Evolutionary conservation across 768 basidiomycete genomes (phyloP), one percentile per base, ranked within the genome.

Genomic region (Leccinum arenicola): DNA sequence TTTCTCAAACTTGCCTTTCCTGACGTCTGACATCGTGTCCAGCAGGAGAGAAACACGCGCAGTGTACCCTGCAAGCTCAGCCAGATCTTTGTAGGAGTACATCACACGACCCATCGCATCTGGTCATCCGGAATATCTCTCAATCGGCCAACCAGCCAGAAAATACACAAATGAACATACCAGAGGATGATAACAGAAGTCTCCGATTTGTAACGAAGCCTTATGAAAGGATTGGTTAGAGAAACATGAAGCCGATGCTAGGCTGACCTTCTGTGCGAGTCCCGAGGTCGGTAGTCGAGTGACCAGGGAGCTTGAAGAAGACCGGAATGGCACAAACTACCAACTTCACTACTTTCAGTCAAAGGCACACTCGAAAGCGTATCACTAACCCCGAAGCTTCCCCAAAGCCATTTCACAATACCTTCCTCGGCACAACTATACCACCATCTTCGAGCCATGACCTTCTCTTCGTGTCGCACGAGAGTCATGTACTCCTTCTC

Each of bases 191-290:
- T 15, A 97, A 76, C 10, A 97, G 75, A 40, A 97, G 81, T 21
- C 95, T 82, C 55, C 95, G 80, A 70, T 99, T 99, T n/a, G 96
- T 98, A 15, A 99, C 91, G 69, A 98, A 98, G 52, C 93, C 95
- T 94, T 61, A 4, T 31, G 15, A 21, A 31, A 58, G 11, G 45
- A 40, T 55, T 31, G 38, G 21, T 27, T 25, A n/a, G 2, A 45
- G 31, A 29, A 23, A 19, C 21, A 27, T 21, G 21, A 31, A 40
- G 11, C 23, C 5, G 11, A 36, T 43, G 17, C 6, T 40, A 27
- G 21, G 25, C 72, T 49, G 56, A 90, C 94, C 91, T 82, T 98
- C 94, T 2, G 96, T 97, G 58, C 95, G 82, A 21, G 84, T 82
- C 23, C 94, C 96, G 52, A 98, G 78, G 73, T 98, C 95, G 29